These are phyloP conservation scores for Phylloporus rhodoxanthus DNA, from an alignment of 768 basidiomycete species.

Conservation along the genomic window DNA sequence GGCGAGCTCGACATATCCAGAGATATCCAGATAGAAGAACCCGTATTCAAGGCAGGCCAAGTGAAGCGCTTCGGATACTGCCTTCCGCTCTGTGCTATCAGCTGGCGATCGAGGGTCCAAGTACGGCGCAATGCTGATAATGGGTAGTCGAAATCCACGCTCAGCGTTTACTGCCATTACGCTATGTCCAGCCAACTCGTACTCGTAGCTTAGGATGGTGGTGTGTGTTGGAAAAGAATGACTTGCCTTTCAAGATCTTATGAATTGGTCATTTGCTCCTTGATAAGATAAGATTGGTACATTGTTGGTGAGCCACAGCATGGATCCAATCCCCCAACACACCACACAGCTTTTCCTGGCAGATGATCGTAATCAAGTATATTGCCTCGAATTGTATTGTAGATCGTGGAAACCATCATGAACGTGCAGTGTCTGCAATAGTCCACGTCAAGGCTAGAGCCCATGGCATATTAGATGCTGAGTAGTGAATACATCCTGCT, in stretches of 20 bases:
- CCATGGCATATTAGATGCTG: conserved; percentile 16
- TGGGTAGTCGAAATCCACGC: conserved; percentile 43
- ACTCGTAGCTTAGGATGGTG: background rate
- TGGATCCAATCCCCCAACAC: background rate
- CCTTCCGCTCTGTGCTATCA: conserved; percentile 34
- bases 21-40: conserved; percentile 84
- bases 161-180: background rate
- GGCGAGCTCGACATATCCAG: conserved; percentile 45
- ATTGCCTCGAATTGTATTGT: conserved; percentile 1
- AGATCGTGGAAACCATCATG: background rate
- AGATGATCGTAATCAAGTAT: background rate
- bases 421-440: background rate
- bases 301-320: too few species aligned
- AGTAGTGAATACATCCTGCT: conserved; percentile 19
- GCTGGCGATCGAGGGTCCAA: conserved; percentile 32
- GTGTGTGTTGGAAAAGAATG: background rate
- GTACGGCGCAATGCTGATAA: conserved; percentile 70
- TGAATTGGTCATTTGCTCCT: background rate
- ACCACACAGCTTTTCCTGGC: background rate
- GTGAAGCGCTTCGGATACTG: conserved; percentile 55
- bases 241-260: background rate
- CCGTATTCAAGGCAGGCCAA: conserved; percentile 72
- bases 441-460: background rate
- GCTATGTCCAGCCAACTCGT: background rate
- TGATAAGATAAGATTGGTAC: conserved; percentile 18